Evolutionary conservation across 495 filamentous ascomycete genomes (phyloP).

Genomic region (Aspergillus bertholletiae): DNA sequence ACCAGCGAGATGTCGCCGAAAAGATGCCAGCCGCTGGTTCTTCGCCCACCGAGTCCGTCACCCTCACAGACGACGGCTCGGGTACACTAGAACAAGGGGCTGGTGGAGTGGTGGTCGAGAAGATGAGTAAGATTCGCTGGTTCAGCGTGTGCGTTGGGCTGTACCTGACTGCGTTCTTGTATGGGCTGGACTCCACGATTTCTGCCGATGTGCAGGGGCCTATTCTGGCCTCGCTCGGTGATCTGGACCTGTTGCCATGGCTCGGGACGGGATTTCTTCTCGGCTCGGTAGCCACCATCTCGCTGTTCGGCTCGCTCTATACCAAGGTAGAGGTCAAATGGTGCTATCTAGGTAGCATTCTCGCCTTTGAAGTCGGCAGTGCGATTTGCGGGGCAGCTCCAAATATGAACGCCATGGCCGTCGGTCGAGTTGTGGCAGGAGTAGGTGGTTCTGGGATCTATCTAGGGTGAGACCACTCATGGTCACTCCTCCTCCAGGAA

Average conservation of each 20-base stretch:
- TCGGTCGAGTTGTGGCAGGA: slow-evolving; percentile 40
- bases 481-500: too few relatives aligned
- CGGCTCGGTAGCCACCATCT: too few relatives aligned
- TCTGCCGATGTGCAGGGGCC: slow-evolving; percentile 34
- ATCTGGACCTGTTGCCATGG: slow-evolving; percentile 21
- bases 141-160: slow-evolving; percentile 17
- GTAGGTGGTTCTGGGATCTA: slow-evolving; percentile 51
- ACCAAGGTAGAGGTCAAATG: too few relatives aligned
- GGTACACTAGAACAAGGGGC: too few relatives aligned
- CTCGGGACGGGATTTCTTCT: slow-evolving; percentile 21
- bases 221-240: slow-evolving; percentile 19
- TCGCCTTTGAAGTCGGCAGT: slow-evolving; percentile 45
- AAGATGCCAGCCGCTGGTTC: too few relatives aligned
- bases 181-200: slow-evolving; percentile 40
- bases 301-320: too few relatives aligned
- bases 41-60: too few relatives aligned
- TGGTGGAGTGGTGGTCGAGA: too few relatives aligned
- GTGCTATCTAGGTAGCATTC: slow-evolving; percentile 16
- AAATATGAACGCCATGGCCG: slow-evolving; percentile 42
- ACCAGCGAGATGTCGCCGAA: too few relatives aligned
- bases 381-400: slow-evolving; percentile 53
- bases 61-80: too few relatives aligned
- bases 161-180: slow-evolving; percentile 24
- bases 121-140: too few relatives aligned
- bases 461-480: slow-evolving; percentile 26